Base-by-base conservation (phyloP, 129 eudicot genomes). In the Oenanthe sinensis region DNA sequence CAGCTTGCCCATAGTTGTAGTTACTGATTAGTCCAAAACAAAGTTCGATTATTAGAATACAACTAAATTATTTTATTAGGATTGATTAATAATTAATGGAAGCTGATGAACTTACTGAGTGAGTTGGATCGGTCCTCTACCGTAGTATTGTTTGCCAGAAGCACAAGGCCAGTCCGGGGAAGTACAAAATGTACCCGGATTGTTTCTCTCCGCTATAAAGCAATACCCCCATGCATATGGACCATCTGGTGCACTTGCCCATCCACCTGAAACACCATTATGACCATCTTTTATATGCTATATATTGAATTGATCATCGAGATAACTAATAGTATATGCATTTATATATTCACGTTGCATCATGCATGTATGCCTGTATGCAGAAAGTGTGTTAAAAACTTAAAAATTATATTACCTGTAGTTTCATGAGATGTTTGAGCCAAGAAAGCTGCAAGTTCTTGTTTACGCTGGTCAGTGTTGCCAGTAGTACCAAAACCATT, bases 391-490 rank as follows among this genome's bases (percentile, higher is more conserved):
- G 20, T 40, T n/a, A 16, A 0, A 0, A 45, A 71, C 3, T 13
- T 24, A 24, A 2, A 2, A 46, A 72, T 43, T 2, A 2, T 45
- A 45, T 50, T 30, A 86, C 92, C 89, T 48, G 88, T 82, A 30
- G 93, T 89, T 81, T 87, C 91, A 10, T 89, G 89, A 52, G 91
- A 87, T 26, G 93, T 89, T 79, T 89, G 93, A 54, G 82, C 93
- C 37, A 89, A 87, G 89, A 87, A 89, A 83, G 93, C 90, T 1
- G 93, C 93, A 3, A 89, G 77, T 79, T 89, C 93, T 69, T 84
- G 82, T 76, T 78, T 89, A 14, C 82, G 84, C 26, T 79, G 84
- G 26, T 43, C 83, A 48, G n/a, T 45, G 75, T 55, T 81, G 6
- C 91, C 93, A 5, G 87, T 85, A 4, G 85, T 89, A 52, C 91